Evolutionary conservation across 352 stramenopile genomes (phyloP).

Genomic region (Peronospora belbahrii): DNA sequence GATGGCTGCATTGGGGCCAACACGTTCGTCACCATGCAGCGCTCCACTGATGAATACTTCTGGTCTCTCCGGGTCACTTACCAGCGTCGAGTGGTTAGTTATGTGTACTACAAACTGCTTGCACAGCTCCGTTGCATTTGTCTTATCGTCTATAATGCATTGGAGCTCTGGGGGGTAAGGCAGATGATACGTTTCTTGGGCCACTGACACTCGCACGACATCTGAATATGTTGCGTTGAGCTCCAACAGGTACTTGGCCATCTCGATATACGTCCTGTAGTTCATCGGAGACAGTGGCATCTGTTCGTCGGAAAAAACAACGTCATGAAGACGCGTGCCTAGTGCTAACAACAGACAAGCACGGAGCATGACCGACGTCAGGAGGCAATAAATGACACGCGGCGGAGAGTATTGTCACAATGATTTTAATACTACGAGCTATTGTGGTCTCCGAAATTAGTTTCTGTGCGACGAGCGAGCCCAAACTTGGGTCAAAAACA

Average conservation of each 20-base stretch:
- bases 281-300: conserved; percentile 10
- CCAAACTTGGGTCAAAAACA: no score
- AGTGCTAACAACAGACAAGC: conserved; percentile 8
- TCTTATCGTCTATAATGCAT: conserved; percentile 47
- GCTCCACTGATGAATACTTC: conserved; percentile 95
- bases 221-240: conserved; percentile 73
- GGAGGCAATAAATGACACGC: not conserved
- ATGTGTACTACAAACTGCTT: conserved; percentile 84
- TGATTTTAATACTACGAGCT: no score
- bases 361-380: conserved; percentile 3
- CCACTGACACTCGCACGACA: conserved; percentile 69
- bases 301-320: not conserved
- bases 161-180: conserved; percentile 59
- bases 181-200: conserved; percentile 77
- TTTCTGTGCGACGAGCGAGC: no score
- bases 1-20: conserved; percentile 88
- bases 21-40: conserved; percentile 94
- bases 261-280: conserved; percentile 73
- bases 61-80: conserved; percentile 60
- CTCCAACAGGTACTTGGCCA: conserved; percentile 48
- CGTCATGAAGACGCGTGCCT: conserved; percentile 1
- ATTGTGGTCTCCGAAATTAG: no score
- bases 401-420: no score
- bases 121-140: conserved; percentile 34
- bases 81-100: conserved; percentile 82